Evolutionary conservation across 2,329 filamentous ascomycete species (phyloP).

Genomic region (Sporothrix brunneoviolacea): DNA sequence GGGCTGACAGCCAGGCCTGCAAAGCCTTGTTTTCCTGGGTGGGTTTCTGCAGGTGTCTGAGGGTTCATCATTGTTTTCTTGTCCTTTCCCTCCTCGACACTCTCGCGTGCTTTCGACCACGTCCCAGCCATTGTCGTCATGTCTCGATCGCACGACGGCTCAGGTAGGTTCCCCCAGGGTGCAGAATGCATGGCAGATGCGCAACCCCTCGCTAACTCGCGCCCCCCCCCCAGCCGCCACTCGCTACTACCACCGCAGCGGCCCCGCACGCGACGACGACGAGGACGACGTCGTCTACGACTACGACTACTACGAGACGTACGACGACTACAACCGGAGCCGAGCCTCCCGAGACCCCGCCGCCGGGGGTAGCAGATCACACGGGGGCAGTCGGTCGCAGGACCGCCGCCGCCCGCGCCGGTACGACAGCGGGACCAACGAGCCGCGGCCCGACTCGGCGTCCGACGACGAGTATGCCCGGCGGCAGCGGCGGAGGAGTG

Average conservation of each 20-base stretch:
- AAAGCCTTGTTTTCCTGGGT: too few species aligned
- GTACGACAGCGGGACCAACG: too few species aligned
- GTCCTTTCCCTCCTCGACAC: too few species aligned
- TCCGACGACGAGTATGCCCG: too few species aligned
- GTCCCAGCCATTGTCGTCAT: neutral
- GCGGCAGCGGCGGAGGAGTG: too few species aligned
- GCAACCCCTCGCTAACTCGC: too few species aligned
- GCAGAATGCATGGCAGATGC: too few species aligned
- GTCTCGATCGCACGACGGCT: neutral
- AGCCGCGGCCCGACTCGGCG: too few species aligned
- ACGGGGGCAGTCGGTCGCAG: neutral
- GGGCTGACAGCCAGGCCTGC: too few species aligned
- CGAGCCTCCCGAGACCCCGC: neutral
- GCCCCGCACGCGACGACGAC: neutral
- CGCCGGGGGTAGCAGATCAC: neutral
- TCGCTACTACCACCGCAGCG: slow-evolving; percentile 5
- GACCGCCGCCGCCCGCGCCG: neutral
- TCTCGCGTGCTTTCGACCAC: too few species aligned
- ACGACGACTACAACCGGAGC: neutral
- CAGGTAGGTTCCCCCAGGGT: neutral
- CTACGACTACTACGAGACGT: slow-evolving; percentile 2
- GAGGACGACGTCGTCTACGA: slow-evolving; percentile 2
- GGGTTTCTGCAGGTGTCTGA: too few species aligned
- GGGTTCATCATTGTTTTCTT: too few species aligned
- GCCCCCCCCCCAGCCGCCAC: neutral